Evolutionary conservation across 2,329 filamentous ascomycete genomes (phyloP), one percentile per base, ranked within the genome.

Genomic region (Botrytis medusae): DNA sequence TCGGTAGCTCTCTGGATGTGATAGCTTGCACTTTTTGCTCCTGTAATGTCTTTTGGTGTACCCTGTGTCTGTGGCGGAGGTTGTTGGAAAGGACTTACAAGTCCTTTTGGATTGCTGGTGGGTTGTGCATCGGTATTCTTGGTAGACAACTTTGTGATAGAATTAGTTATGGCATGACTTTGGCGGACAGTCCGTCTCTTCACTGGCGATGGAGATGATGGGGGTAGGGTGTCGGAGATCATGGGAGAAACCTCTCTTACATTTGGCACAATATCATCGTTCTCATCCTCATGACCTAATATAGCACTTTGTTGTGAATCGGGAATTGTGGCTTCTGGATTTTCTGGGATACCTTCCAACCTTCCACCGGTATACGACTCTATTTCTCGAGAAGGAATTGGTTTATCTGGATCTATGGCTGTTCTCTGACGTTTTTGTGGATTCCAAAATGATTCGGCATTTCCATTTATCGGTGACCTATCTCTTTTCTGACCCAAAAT

Each of bases 401-500:
- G 79, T 34, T 77, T 74, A 61, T 80, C 79, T 37, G 79, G 79
- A 69, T 79, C 76, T 16, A 77, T 75, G 14, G 69, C 59, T 10
- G 79, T 59, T 69, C 75, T 77, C 72, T 79, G 79, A 54, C 79
- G 78, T 71, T 81, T 81, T 57, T 77, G 79, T 9, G 76, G 64
- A 37, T 74, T 77, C 73, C 65, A 75, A 9, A 74, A 65, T 48
- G 67, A 73, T 69, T 72, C 74, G 46, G 75, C 76, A 22, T 54
- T 60, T 65, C 64, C 61, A 48, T 72, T 46, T n/a, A 73, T 76
- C 14, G 46, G 72, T 60, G 77, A 75, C 69, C 79, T 74, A 12
- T 69, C 73, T 76, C 79, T 76, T 65, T 81, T 80, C 57, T 74
- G 76, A 37, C 67, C 73, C 18, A 57, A 32, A 37, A 57, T 34